Evolutionary conservation across 345 rosid species (phyloP).

Genomic region (Gossypium raimondii): DNA sequence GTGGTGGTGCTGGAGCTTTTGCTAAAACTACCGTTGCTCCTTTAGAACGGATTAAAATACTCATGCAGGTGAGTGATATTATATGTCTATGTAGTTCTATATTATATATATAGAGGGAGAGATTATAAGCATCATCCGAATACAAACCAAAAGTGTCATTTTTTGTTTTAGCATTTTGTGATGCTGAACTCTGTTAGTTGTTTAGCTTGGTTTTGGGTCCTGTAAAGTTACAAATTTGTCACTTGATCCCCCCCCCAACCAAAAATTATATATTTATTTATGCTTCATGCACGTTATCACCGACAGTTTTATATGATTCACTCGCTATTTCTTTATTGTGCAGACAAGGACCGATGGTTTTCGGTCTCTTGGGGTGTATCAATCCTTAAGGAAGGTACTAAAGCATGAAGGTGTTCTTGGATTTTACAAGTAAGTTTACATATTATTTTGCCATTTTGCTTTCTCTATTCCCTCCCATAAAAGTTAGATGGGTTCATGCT

Average conservation of each 20-base stretch:
- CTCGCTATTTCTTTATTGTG: neutral
- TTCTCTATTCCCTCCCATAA: neutral
- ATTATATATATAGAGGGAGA: no score
- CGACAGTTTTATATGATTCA: neutral
- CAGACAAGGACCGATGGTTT: constrained; percentile 87
- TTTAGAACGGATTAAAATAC: constrained; percentile 81
- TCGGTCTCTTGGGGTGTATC: constrained; percentile 68
- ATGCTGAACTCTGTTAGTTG: neutral
- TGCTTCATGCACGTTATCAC: neutral
- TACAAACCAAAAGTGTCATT: constrained; percentile 1
- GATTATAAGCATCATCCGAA: neutral
- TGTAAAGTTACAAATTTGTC: neutral
- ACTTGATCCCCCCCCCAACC: no score
- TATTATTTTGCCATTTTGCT: constrained; percentile 10
- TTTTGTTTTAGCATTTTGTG: neutral
- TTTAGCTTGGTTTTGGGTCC: neutral
- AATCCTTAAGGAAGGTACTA: constrained; percentile 65
- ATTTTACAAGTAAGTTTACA: constrained; percentile 64
- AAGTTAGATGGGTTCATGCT: constrained; percentile 17
- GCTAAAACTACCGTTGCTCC: constrained; percentile 95
- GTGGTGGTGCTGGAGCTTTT: constrained; percentile 91
- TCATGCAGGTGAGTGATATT: constrained; percentile 63
- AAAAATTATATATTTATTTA: neutral
- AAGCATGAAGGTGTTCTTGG: constrained; percentile 83
- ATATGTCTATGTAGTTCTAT: neutral